Conservation (phyloP, 2,329 filamentous ascomycete species). For the Graphium sp. region DNA sequence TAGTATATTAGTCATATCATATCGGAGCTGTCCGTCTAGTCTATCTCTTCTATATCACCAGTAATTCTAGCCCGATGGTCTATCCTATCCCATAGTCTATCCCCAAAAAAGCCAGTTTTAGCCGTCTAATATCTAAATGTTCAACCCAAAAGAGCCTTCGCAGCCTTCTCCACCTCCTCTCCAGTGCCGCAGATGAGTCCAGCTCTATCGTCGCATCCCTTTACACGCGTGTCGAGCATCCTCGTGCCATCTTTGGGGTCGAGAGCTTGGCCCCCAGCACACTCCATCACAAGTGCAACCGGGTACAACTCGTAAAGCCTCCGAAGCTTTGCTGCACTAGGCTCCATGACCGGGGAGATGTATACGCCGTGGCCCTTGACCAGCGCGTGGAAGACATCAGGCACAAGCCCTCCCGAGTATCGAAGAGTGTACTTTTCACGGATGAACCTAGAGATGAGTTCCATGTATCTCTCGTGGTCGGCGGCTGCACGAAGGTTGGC, state of each 20-base stretch:
- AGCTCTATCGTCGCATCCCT: conserved; percentile 27
- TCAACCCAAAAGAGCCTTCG: conserved; percentile 10
- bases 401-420: conserved; percentile 44
- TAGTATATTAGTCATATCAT: no score
- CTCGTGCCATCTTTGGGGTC: conserved; percentile 24
- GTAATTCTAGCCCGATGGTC: no score
- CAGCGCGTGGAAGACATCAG: conserved; percentile 40
- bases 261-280: conserved; percentile 37
- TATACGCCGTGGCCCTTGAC: conserved; percentile 47
- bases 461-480: conserved; percentile 29
- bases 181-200: conserved; percentile 31
- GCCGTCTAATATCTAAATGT: no score
- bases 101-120: no score
- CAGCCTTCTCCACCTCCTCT: conserved; percentile 25
- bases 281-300: conserved; percentile 42
- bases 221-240: conserved; percentile 20
- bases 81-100: no score
- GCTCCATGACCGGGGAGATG: conserved; percentile 33
- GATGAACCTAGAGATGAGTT: conserved; percentile 31
- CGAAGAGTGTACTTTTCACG: conserved; percentile 37
- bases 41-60: no score
- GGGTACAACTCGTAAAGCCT: conserved; percentile 42
- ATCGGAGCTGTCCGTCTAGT: no score
- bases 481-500: conserved; percentile 42
- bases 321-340: conserved; percentile 37